These are phyloP conservation scores for Cucurbita argyrosperma DNA, from an alignment of 306 rosid genomes.

Conservation along the genomic window DNA sequence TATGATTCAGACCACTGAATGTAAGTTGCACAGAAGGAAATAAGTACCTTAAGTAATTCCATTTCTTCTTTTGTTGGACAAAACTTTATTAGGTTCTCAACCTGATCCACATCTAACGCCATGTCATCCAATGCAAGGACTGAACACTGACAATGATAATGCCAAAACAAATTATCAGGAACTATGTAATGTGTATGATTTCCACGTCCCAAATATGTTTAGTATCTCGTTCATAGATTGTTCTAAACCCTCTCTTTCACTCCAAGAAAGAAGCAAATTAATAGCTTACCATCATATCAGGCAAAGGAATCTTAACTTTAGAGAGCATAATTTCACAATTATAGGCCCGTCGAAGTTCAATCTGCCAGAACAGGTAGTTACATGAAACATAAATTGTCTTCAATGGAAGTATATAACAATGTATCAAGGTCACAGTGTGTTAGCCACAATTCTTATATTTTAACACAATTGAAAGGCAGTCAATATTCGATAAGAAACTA, in stretches of 20 bases:
- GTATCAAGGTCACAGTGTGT: background rate
- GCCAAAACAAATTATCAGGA: background rate
- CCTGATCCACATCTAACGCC: slow-evolving; percentile 63
- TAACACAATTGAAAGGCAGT: background rate
- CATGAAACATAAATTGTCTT: background rate
- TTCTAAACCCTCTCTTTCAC: slow-evolving; percentile 4
- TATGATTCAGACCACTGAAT: background rate
- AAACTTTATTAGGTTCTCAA: slow-evolving; percentile 94
- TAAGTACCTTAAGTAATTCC: slow-evolving; percentile 62
- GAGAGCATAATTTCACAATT: slow-evolving; percentile 98
- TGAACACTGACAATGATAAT: slow-evolving; percentile 26
- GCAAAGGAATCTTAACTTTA: slow-evolving; percentile 85
- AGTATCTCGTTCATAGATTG: background rate
- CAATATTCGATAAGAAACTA: background rate
- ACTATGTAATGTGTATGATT: background rate
- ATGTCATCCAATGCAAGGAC: slow-evolving; percentile 79
- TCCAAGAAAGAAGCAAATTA: background rate
- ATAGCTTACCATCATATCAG: slow-evolving; percentile 79
- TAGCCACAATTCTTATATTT: background rate
- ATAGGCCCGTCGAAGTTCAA: slow-evolving; percentile 92
- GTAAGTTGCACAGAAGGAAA: background rate
- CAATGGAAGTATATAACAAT: background rate
- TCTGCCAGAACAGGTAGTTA: slow-evolving; percentile 39
- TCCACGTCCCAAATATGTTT: background rate
- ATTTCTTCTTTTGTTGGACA: slow-evolving; percentile 95